These are phyloP conservation scores for Mycocentrospora acerina DNA, from an alignment of 2,329 filamentous ascomycete species.

Conservation along the genomic window DNA sequence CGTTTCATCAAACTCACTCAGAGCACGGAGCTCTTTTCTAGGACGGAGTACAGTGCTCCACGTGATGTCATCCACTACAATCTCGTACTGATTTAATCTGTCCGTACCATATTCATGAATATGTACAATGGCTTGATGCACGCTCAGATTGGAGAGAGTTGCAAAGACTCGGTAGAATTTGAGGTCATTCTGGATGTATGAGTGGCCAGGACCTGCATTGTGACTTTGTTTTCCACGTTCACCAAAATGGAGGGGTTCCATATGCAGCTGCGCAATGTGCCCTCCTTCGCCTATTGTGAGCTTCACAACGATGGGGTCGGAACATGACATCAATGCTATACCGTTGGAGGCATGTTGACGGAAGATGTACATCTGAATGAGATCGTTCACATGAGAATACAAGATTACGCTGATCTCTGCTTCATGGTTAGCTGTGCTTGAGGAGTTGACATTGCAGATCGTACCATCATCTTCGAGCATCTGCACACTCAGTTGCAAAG, in stretches of 20 bases:
- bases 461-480: constrained; percentile 35
- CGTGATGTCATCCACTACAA: constrained; percentile 16
- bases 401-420: constrained; percentile 34
- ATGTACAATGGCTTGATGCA: constrained; percentile 27
- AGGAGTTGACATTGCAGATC: background rate
- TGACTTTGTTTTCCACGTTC: constrained; percentile 2
- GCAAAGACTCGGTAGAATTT: constrained; percentile 32
- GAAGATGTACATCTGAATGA: constrained; percentile 36
- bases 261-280: constrained; percentile 16
- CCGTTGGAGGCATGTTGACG: constrained; percentile 6
- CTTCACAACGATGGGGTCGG: constrained; percentile 29
- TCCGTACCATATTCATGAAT: constrained; percentile 3
- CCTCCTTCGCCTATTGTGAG: constrained; percentile 12
- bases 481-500: constrained; percentile 44
- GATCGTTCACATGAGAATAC: constrained; percentile 33
- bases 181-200: constrained; percentile 16
- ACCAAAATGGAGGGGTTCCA: constrained; percentile 22
- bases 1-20: constrained; percentile 11
- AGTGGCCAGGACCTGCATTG: constrained; percentile 7
- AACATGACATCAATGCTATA: constrained; percentile 14
- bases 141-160: constrained; percentile 24
- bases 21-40: constrained; percentile 1
- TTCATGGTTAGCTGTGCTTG: constrained; percentile 8
- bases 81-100: background rate
- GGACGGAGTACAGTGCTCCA: constrained; percentile 16